Evolutionary conservation across 2,329 filamentous ascomycete genomes (phyloP), one percentile per base, ranked within the genome.

Genomic region (Fusarium veterinarium): DNA sequence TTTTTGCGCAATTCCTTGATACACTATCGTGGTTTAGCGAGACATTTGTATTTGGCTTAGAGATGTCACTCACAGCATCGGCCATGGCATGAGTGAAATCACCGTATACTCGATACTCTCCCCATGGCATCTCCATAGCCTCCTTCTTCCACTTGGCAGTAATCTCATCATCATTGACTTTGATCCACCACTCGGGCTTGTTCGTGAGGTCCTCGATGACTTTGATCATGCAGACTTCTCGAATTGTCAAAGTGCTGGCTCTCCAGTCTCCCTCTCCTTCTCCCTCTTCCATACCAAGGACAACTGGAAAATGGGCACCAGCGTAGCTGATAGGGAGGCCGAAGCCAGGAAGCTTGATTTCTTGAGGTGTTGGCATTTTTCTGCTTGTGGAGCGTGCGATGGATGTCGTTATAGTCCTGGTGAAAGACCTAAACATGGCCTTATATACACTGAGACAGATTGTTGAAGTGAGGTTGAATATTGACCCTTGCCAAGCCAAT

Each of bases 181-280:
- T 82, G 55, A 45, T 63, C 80, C 79, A 81, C 80, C 80, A 82
- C 12, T 81, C 76, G 20, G 79, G 76, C 60, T 81, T 81, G 59
- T 82, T 79, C 49, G 79, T 81, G 31, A 82, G 59, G 28, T 80
- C 77, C 38, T 81, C 79, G 1, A 82, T 72, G 16, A 79, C 49
- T 55, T 73, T 76, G 20, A 82, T 72, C 78, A 82, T 81, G 66
- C 79, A 81, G 4, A 75, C 64, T 60, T 82, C 79, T 1, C 79
- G 78, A 38, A 79, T 73, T 17, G 76, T 69, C 19, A 81, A 67
- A 3, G 79, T 81, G 3, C 20, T 28, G 4, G 80, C 79, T 7
- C 28, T 60, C 78, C 79, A 81, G 23, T 55, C 63, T 2, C 28
- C 12, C 9, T 40, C 46, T 25, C 49, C 60, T 8, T 57, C 61